Evolutionary conservation across 2,329 filamentous ascomycete species (phyloP).

Genomic region (Graphiopsis chlorocephala): DNA sequence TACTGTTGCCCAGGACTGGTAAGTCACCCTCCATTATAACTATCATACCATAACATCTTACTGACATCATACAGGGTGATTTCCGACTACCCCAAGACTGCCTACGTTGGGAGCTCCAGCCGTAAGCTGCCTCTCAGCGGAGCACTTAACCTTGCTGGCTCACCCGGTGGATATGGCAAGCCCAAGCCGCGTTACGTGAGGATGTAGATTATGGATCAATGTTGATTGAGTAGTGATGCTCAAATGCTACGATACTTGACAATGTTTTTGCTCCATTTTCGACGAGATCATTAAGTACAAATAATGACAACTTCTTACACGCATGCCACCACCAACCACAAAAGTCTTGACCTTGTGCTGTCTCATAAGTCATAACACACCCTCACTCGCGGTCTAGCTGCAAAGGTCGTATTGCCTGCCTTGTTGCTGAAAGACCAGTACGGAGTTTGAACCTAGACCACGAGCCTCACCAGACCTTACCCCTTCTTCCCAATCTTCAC

Average conservation of each 20-base stretch:
- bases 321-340: neutral
- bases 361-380: neutral
- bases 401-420: no score
- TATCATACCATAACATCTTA: neutral
- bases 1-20: conserved; percentile 74
- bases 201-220: neutral
- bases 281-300: neutral
- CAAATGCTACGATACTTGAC: neutral
- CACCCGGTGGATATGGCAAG: conserved; percentile 2
- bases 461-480: no score
- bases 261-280: neutral
- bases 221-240: neutral
- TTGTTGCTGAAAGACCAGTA: no score
- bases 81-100: conserved; percentile 54
- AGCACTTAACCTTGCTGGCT: conserved; percentile 13
- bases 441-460: no score
- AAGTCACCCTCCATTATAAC: neutral
- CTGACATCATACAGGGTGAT: conserved; percentile 46
- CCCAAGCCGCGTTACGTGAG: conserved; percentile 10
- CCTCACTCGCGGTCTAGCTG: no score
- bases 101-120: conserved; percentile 59
- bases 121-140: conserved; percentile 53
- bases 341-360: neutral
- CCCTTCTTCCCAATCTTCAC: conserved; percentile 9
- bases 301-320: neutral